Conservation (phyloP, 108 stramenopile species). For the Nitzschia putrida region DNA sequence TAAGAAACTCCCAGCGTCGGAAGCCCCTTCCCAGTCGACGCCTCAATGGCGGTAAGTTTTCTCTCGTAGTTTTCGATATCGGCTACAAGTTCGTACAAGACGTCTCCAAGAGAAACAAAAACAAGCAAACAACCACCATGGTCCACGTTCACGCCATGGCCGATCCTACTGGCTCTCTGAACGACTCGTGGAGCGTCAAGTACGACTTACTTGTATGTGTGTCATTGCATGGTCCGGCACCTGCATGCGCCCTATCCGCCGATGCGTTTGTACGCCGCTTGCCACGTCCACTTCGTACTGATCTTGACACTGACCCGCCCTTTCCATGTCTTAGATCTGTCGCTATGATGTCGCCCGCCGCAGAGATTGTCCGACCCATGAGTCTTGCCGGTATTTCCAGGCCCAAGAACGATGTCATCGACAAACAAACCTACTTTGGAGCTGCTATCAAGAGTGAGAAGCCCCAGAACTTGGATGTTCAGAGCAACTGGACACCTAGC, state of each 20-base stretch:
- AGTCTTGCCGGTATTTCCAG: constrained; percentile 27
- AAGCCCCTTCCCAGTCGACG: constrained; percentile 9
- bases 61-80: not conserved
- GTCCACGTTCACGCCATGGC: not conserved
- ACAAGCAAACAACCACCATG: constrained; percentile 2
- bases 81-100: not conserved
- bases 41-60: constrained; percentile 26
- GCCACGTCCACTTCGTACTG: not conserved
- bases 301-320: not conserved
- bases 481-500: constrained; percentile 37
- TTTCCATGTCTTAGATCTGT: constrained; percentile 24
- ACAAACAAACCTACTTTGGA: constrained; percentile 47
- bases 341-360: constrained; percentile 12
- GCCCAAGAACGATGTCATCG: constrained; percentile 40
- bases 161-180: not conserved
- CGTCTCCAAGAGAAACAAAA: not conserved
- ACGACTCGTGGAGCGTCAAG: constrained; percentile 10
- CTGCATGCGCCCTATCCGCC: not conserved
- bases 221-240: not conserved
- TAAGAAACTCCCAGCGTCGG: not conserved
- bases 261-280: not conserved
- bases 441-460: not conserved
- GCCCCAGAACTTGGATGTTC: not conserved
- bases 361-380: constrained; percentile 22
- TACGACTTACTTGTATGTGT: constrained; percentile 3